Base-by-base conservation (phyloP, 2,329 filamentous ascomycete genomes). In the Beauveria caledonica region DNA sequence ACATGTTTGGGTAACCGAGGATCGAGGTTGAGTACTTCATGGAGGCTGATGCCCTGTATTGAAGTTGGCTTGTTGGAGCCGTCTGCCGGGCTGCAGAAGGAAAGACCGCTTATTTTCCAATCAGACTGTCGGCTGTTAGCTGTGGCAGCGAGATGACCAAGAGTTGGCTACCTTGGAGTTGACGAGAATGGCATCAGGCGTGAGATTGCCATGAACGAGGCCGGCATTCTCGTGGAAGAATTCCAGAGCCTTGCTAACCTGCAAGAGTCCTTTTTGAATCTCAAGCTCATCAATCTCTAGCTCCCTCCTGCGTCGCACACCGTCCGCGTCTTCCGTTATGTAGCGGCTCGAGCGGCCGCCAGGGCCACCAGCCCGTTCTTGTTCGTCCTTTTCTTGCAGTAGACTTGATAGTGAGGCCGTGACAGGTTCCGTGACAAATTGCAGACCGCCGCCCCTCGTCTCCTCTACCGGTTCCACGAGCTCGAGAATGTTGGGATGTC, bases 41-140 rank as follows among this genome's bases (percentile, higher is more conserved):
- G 87, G 21, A 97, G 81, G 64, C 86, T 90, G 66, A 97, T 87
- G 10, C 90, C 88, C 46, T 87, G 82, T 53, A 96, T 85, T 4
- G 90, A 88, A 3, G 90, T 89, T 50, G 87, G 80, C 65, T 88
- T 86, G 29, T 85, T 86, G 21, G 89, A 89, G 67, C 84, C 83
- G 66, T 92, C 89, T 53, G 90, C 85, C 15, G 92, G 89, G 50
- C 89, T 89, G 70, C 89, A 90, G 72, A 97, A 99, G 0, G 89
- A 85, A 44, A 99, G 81, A n/a, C 93, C 94, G 67, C 92, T 93
- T 63, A 99, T 90, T 73, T 99, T 99, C 94, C 94, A 99, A 73
- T 99, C 94, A 52, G 90, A 96, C 87, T 90, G 68, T 68, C 63
- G 25, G 61, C 67, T 60, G 68, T 77, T 69, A 76, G 71, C 62